A percentile compares a stretch with the other conserved stretches of the same genome.
Evolutionary conservation across 306 rosid genomes (phyloP).

Genomic region (Alnus rubra): DNA sequence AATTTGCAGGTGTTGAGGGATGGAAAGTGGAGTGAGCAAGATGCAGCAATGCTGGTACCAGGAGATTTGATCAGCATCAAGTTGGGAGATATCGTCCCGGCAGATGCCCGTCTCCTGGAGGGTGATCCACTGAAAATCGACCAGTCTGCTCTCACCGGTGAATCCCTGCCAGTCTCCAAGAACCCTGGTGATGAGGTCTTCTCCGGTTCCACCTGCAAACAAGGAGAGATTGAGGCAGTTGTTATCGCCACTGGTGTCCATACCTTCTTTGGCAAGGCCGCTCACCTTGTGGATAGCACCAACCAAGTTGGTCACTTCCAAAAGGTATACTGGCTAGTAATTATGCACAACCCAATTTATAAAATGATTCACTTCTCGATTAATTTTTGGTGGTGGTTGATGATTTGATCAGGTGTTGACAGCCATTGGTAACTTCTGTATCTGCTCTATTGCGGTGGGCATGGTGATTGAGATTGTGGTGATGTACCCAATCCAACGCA

Average conservation of each 20-base stretch:
- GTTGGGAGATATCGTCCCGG: constrained; percentile 89
- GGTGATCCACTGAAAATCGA: constrained; percentile 91
- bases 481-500: constrained; percentile 69
- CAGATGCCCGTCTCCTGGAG: constrained; percentile 88
- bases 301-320: constrained; percentile 97
- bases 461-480: constrained; percentile 85
- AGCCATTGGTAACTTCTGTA: constrained; percentile 88
- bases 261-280: constrained; percentile 94
- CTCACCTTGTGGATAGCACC: constrained; percentile 93
- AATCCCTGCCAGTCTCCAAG: constrained; percentile 81
- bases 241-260: constrained; percentile 95
- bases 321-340: too few species aligned
- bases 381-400: constrained; percentile 22
- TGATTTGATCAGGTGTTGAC: constrained; percentile 71
- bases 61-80: constrained; percentile 91
- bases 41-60: constrained; percentile 83
- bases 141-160: constrained; percentile 91
- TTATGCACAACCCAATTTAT: too few species aligned
- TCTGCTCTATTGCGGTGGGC: constrained; percentile 80
- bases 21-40: constrained; percentile 81
- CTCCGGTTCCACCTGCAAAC: constrained; percentile 95
- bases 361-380: not conserved
- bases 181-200: constrained; percentile 73
- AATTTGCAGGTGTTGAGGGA: constrained; percentile 68
- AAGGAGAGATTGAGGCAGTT: constrained; percentile 91